A percentile compares a stretch with the other conserved stretches of the same genome.
Evolutionary conservation across 1,284 basidiomycete species (phyloP).

Genomic region (Pascua guehoae): DNA sequence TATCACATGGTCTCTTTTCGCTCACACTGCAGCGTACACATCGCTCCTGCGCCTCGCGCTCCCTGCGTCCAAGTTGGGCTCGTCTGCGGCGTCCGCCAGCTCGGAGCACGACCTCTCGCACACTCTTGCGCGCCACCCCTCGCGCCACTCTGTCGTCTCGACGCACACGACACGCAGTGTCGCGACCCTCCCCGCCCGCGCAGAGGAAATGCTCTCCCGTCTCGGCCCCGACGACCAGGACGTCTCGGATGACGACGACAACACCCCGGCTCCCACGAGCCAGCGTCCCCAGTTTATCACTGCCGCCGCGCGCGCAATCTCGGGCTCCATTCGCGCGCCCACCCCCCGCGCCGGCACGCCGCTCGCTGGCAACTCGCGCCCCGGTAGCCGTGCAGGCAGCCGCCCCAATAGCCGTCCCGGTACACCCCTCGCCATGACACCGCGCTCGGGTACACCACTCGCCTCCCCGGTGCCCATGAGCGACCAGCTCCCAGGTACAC

Average conservation of each 20-base stretch:
- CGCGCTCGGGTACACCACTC: no score
- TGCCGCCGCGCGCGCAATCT: no score
- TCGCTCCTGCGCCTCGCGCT: constrained; percentile 79
- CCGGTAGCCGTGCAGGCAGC: no score
- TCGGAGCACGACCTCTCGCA: background rate
- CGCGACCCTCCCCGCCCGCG: constrained; percentile 48
- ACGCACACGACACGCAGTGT: constrained; percentile 26
- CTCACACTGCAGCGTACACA: constrained; percentile 65
- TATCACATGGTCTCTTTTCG: background rate
- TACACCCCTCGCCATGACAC: no score
- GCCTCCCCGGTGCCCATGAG: no score
- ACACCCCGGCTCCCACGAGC: background rate
- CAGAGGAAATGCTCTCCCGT: constrained; percentile 44
- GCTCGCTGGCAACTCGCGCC: no score
- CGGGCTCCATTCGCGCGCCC: no score
- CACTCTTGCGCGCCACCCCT: constrained; percentile 20
- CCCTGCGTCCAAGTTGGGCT: constrained; percentile 52
- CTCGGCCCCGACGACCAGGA: constrained; percentile 26
- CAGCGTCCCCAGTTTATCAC: no score
- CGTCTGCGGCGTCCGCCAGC: constrained; percentile 11
- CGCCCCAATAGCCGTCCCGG: no score
- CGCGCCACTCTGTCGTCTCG: constrained; percentile 25
- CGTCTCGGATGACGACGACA: constrained; percentile 10
- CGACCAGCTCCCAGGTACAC: no score
- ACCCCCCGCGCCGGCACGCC: no score